Conservation (phyloP, 176 grass and related monocot species). For the Aegilops bicornis region DNA sequence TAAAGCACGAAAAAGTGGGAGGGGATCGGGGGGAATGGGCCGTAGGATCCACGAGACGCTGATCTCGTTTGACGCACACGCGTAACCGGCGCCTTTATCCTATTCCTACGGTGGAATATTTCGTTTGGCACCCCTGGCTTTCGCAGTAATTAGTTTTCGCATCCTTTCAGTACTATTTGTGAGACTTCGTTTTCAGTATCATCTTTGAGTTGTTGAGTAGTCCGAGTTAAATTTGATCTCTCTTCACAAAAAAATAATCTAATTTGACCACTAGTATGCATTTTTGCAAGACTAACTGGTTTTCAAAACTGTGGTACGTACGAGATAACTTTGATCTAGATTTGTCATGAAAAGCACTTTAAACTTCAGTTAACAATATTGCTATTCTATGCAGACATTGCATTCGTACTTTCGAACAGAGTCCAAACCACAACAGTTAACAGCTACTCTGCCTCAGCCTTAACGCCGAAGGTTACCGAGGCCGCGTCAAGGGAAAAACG, state of each 20-base stretch:
- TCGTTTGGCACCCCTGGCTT: not conserved
- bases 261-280: too few species aligned
- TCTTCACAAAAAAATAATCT: too few species aligned
- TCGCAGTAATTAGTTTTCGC: not conserved
- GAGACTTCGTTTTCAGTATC: too few species aligned
- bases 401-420: too few species aligned
- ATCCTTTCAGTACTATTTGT: not conserved
- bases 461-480: not conserved
- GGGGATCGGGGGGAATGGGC: not conserved
- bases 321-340: too few species aligned
- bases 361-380: too few species aligned
- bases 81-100: not conserved
- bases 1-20: not conserved
- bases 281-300: too few species aligned
- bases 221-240: not conserved
- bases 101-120: not conserved
- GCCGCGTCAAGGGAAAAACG: not conserved
- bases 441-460: not conserved
- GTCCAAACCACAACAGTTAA: too few species aligned
- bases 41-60: conserved; percentile 26
- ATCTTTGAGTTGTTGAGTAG: not conserved
- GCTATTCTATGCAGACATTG: too few species aligned
- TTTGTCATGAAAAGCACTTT: too few species aligned
- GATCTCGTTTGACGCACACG: not conserved
- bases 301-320: too few species aligned